phyloP scores from a whole-genome alignment of 108 stramenopile genomes.

The Hondaea fermentalgiana region DNA sequence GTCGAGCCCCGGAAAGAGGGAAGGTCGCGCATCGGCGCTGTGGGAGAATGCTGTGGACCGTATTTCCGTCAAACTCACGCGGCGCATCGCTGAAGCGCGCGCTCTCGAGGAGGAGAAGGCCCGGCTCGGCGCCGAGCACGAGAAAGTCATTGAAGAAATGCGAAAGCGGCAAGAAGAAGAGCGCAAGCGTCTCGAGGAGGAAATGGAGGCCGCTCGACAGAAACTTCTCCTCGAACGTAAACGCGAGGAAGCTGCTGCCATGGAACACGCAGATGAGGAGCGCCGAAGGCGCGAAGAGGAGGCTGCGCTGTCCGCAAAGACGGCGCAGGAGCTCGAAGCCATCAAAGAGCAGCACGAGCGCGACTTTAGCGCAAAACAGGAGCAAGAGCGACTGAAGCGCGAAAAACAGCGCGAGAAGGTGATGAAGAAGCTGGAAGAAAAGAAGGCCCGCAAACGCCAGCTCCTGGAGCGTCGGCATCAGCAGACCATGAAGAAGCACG shows the following conservation, averaged over 20 bases:
- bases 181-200: not conserved
- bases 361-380: not conserved
- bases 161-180: not conserved
- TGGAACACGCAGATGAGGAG: not conserved
- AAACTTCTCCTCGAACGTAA: not conserved
- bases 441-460: not conserved
- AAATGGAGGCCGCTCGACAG: not conserved
- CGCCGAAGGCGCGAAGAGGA: not conserved
- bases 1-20: not conserved
- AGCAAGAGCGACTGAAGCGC: not conserved
- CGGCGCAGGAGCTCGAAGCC: not conserved
- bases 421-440: conserved; percentile 12
- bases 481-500: not conserved
- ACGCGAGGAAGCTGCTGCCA: not conserved
- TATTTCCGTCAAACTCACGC: not conserved
- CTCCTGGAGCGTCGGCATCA: not conserved
- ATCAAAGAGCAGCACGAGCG: conserved; percentile 16
- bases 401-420: not conserved
- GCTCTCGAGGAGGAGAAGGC: not conserved
- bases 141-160: not conserved
- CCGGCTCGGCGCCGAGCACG: not conserved
- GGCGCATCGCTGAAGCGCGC: not conserved
- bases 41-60: not conserved
- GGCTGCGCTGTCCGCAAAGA: not conserved
- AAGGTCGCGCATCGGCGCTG: not conserved